These are phyloP conservation scores for Lentinula lateritia DNA, from an alignment of 768 basidiomycete genomes.

Conservation along the genomic window DNA sequence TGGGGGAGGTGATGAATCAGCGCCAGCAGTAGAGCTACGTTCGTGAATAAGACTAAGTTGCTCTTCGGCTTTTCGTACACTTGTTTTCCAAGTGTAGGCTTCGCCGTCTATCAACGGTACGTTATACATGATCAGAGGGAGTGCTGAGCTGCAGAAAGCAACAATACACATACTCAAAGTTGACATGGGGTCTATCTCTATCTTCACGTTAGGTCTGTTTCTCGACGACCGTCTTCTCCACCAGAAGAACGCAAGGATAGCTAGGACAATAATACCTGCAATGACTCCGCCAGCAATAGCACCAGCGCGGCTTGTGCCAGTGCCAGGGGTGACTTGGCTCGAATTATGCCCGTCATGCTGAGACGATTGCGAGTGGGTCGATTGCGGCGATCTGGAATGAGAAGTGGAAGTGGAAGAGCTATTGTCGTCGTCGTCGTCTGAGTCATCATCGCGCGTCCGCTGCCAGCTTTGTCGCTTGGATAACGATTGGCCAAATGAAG, in stretches of 20 bases:
- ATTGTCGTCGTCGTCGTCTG: constrained; percentile 16
- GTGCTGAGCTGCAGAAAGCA: neutral
- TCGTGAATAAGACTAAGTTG: neutral
- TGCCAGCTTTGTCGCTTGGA: neutral
- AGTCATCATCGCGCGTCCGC: constrained; percentile 11
- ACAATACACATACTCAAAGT: neutral
- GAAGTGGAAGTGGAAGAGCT: neutral
- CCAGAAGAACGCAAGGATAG: neutral
- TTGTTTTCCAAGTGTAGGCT: neutral
- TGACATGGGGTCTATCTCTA: constrained; percentile 4
- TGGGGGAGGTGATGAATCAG: neutral
- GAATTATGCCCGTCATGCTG: neutral
- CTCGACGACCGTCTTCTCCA: neutral
- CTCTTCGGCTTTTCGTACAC: neutral
- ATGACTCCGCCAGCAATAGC: neutral
- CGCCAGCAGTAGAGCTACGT: neutral
- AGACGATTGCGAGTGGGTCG: neutral
- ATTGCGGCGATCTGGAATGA: neutral
- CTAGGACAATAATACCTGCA: neutral
- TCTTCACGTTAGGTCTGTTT: neutral
- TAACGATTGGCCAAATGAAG: neutral
- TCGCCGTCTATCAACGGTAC: neutral
- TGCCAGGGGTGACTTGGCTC: neutral
- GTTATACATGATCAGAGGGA: neutral
- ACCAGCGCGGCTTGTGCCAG: neutral